phyloP scores from a whole-genome alignment of 1,139 yeast genomes.

The Taiozyma onychis region DNA sequence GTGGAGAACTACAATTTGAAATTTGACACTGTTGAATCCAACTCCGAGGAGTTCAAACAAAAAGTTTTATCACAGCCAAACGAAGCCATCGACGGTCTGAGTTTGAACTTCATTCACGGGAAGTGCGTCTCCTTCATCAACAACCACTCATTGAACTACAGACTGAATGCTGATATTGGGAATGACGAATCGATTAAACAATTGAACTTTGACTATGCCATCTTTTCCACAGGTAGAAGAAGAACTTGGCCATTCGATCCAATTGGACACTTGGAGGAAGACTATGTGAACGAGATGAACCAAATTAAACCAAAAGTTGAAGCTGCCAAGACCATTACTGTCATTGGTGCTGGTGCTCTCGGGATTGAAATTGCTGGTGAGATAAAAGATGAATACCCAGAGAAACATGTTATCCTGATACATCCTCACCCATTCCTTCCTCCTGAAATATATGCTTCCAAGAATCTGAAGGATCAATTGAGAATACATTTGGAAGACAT shows the following conservation, averaged over 20 bases:
- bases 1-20: conserved; percentile 20
- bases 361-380: conserved; percentile 31
- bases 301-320: conserved; percentile 18
- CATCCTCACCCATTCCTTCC: conserved; percentile 23
- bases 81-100: conserved; percentile 14
- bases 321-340: conserved; percentile 19
- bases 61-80: conserved; percentile 14
- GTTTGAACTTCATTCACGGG: conserved; percentile 36
- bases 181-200: conserved; percentile 18
- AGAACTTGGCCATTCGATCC: conserved; percentile 54
- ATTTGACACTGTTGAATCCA: conserved; percentile 28
- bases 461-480: conserved; percentile 26
- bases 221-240: conserved; percentile 46
- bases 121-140: conserved; percentile 31
- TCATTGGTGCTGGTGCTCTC: conserved; percentile 28
- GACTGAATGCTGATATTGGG: conserved; percentile 5
- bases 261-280: conserved; percentile 23
- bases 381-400: conserved; percentile 21
- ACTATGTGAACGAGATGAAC: conserved; percentile 25
- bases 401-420: conserved; percentile 23
- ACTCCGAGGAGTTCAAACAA: conserved; percentile 28
- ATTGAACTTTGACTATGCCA: conserved; percentile 42
- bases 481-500: conserved; percentile 34
- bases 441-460: conserved; percentile 16
- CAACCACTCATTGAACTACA: conserved; percentile 22